phyloP scores from a whole-genome alignment of 202 grass and related monocot species.

The Miscanthus sacchariflorus region DNA sequence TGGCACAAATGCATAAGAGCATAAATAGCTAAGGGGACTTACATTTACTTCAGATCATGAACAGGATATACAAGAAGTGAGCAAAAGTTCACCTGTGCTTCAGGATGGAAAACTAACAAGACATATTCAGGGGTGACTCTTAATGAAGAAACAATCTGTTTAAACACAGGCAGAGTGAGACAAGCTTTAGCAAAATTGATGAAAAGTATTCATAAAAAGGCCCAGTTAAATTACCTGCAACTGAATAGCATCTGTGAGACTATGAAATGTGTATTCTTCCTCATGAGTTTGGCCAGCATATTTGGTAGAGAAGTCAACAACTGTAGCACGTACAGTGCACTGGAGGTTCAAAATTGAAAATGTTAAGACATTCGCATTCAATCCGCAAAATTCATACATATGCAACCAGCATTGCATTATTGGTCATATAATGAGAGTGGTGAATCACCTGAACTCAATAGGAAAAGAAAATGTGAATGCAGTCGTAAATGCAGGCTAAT shows the following conservation, averaged over 20 bases:
- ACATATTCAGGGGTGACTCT: slow-evolving; percentile 75
- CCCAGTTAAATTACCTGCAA: slow-evolving; percentile 28
- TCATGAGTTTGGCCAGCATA: slow-evolving; percentile 43
- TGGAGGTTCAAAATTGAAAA: slow-evolving; percentile 62
- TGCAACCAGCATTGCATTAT: slow-evolving; percentile 1
- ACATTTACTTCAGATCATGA: slow-evolving; percentile 23
- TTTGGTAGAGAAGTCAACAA: slow-evolving; percentile 61
- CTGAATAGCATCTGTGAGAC: slow-evolving; percentile 81
- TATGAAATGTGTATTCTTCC: slow-evolving; percentile 55
- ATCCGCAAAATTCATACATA: slow-evolving; percentile 22
- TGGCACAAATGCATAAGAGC: slow-evolving; percentile 46
- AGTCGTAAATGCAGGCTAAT: slow-evolving; percentile 23
- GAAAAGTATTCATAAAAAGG: slow-evolving; percentile 28
- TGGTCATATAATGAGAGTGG: not conserved
- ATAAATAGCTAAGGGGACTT: slow-evolving; percentile 31
- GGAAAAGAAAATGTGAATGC: slow-evolving; percentile 17
- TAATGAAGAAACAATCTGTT: slow-evolving; percentile 90
- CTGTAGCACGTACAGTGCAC: slow-evolving; percentile 82
- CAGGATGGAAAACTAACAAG: slow-evolving; percentile 81
- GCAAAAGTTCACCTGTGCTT: slow-evolving; percentile 72
- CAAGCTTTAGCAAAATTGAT: slow-evolving; percentile 12
- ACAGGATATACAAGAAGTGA: slow-evolving; percentile 38
- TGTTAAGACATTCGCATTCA: slow-evolving; percentile 17
- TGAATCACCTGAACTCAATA: not conserved
- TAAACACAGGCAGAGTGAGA: slow-evolving; percentile 43